phyloP scores from a whole-genome alignment of 2,329 filamentous ascomycete species.

The Alternaria ethzedia region DNA sequence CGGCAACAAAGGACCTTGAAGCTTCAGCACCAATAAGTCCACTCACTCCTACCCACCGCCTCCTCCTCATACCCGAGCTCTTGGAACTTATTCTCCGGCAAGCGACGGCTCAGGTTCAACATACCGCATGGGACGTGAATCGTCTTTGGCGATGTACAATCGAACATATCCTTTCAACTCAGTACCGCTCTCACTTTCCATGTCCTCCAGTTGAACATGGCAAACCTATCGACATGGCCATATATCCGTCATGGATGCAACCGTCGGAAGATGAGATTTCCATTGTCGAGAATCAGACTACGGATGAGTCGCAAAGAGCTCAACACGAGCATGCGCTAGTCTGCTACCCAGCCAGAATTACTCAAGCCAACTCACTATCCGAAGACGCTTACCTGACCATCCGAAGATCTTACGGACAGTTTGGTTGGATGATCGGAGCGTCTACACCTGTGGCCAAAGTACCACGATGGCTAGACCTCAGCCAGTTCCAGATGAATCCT shows the following conservation, averaged over 20 bases:
- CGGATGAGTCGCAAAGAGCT: not conserved
- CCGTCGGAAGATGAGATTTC: not conserved
- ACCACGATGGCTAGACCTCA: not conserved
- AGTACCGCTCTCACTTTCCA: not conserved
- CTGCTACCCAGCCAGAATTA: not conserved
- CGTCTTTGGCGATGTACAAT: not conserved
- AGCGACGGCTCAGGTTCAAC: not conserved
- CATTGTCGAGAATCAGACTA: not conserved
- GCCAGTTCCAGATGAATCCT: not conserved
- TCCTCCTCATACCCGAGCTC: constrained; percentile 1
- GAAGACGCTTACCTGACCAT: not conserved
- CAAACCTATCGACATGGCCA: not conserved
- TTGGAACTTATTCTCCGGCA: not conserved
- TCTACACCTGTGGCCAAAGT: not conserved
- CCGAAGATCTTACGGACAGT: not conserved
- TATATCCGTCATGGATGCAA: not conserved
- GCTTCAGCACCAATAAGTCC: not conserved
- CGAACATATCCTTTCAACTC: not conserved
- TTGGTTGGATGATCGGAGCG: not conserved
- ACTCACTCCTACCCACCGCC: not conserved
- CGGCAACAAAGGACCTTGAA: not conserved
- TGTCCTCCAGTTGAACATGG: not conserved
- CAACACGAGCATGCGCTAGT: not conserved
- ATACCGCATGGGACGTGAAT: not conserved
- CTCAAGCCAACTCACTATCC: not conserved